Conservation (phyloP, 2,329 filamentous ascomycete genomes). For the Aspergillus sp. region DNA sequence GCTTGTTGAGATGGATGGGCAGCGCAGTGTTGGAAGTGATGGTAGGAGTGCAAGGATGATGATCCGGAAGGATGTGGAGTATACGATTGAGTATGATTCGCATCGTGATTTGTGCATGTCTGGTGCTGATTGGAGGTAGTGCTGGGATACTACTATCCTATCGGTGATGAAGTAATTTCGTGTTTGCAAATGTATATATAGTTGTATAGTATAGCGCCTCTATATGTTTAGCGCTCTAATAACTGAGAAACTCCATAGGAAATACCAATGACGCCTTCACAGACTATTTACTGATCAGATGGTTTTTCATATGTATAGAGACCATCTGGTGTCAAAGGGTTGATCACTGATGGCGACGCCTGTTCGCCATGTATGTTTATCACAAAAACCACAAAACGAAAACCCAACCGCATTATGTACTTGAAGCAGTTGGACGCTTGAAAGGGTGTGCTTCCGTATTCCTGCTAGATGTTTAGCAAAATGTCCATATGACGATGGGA, state of each 20-base stretch:
- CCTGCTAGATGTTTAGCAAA: slow-evolving; percentile 19
- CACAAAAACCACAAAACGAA: not conserved
- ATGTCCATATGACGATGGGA: not conserved
- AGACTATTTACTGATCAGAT: not conserved
- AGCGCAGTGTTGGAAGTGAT: slow-evolving; percentile 14
- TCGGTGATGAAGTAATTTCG: not conserved
- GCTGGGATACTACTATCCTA: not conserved
- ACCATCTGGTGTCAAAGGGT: not conserved
- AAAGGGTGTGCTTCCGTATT: slow-evolving; percentile 48
- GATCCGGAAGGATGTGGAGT: slow-evolving; percentile 38
- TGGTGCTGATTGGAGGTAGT: slow-evolving; percentile 12
- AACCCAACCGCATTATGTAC: not conserved
- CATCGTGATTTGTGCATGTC: not conserved
- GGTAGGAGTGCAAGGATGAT: slow-evolving; percentile 30
- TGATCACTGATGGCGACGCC: slow-evolving; percentile 10
- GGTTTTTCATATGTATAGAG: not conserved
- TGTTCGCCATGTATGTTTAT: slow-evolving; percentile 3
- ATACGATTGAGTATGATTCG: slow-evolving; percentile 31
- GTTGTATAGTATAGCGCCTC: not conserved
- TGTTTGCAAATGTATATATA: not conserved
- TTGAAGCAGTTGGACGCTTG: slow-evolving; percentile 23
- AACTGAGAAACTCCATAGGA: not conserved
- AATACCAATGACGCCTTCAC: not conserved
- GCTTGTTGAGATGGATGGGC: slow-evolving; percentile 11
- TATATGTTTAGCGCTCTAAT: not conserved